These are phyloP conservation scores for Mediolabrus comicus DNA, from an alignment of 108 stramenopile species.

Conservation along the genomic window DNA sequence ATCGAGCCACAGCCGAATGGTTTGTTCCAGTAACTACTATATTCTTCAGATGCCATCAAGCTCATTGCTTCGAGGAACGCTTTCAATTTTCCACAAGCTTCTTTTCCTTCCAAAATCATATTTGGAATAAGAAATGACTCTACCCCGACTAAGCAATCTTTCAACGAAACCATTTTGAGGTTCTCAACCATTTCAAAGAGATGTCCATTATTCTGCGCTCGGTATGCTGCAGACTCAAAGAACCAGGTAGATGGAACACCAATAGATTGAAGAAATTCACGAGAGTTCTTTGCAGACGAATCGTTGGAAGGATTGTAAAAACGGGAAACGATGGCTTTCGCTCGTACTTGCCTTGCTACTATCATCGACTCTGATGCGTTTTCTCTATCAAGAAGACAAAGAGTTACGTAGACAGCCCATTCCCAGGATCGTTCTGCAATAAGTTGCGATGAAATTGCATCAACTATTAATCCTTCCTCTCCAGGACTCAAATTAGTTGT, in stretches of 20 bases:
- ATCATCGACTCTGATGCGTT: constrained; percentile 10
- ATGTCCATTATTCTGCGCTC: constrained; percentile 45
- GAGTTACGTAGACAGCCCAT: constrained; percentile 76
- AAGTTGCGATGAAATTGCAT: constrained; percentile 68
- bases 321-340: constrained; percentile 57
- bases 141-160: constrained; percentile 37
- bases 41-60: constrained; percentile 11
- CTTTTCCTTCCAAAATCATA: constrained; percentile 54
- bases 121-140: constrained; percentile 62
- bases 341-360: constrained; percentile 25
- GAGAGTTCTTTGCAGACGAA: constrained; percentile 1
- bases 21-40: constrained; percentile 17
- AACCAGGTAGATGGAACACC: constrained; percentile 71
- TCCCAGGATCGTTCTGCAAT: constrained; percentile 61
- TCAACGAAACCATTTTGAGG: constrained; percentile 32
- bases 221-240: constrained; percentile 55
- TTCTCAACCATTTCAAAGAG: constrained; percentile 45
- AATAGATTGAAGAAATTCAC: constrained; percentile 52
- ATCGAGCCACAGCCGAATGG: constrained; percentile 24
- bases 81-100: constrained; percentile 12
- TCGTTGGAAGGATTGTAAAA: constrained; percentile 41
- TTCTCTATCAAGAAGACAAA: constrained; percentile 40
- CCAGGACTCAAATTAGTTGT: constrained; percentile 30
- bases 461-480: constrained; percentile 53
- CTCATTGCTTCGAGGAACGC: constrained; percentile 20